phyloP scores from a whole-genome alignment of 2,329 filamentous ascomycete species.

The Tolypocladium cylindrosporum region DNA sequence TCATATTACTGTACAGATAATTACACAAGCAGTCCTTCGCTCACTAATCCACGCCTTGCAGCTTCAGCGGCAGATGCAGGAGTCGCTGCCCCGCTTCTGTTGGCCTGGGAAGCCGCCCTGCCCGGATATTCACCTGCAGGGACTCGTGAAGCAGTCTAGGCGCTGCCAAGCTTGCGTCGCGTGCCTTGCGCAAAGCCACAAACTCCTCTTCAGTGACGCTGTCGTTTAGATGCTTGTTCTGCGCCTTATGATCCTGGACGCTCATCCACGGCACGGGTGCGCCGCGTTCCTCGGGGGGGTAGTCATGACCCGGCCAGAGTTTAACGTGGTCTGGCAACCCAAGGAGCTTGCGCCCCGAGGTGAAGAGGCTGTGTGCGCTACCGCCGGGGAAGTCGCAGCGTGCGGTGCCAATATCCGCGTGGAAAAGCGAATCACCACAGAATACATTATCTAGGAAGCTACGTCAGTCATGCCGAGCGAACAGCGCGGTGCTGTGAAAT shows the following conservation, averaged over 20 bases:
- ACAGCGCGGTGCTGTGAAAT: neutral
- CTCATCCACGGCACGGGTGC: conserved; percentile 29
- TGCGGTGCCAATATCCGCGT: conserved; percentile 40
- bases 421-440: conserved; percentile 42
- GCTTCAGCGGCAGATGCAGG: conserved; percentile 25
- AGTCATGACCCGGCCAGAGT: conserved; percentile 47
- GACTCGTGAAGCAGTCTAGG: conserved; percentile 39
- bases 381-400: conserved; percentile 47
- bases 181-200: conserved; percentile 28
- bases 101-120: conserved; percentile 28
- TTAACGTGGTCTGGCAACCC: conserved; percentile 29
- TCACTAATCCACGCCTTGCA: neutral
- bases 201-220: conserved; percentile 32
- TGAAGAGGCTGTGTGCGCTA: conserved; percentile 30
- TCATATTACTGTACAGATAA: neutral
- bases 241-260: conserved; percentile 32
- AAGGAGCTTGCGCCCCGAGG: conserved; percentile 32
- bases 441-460: conserved; percentile 31
- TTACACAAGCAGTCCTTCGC: neutral
- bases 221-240: conserved; percentile 38
- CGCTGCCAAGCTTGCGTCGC: conserved; percentile 31
- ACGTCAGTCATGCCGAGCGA: neutral
- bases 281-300: conserved; percentile 26
- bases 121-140: conserved; percentile 43
- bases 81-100: conserved; percentile 19